Evolutionary conservation across 768 basidiomycete species (phyloP), one percentile per base, ranked within the genome.

Genomic region (Boletus barrowsii): DNA sequence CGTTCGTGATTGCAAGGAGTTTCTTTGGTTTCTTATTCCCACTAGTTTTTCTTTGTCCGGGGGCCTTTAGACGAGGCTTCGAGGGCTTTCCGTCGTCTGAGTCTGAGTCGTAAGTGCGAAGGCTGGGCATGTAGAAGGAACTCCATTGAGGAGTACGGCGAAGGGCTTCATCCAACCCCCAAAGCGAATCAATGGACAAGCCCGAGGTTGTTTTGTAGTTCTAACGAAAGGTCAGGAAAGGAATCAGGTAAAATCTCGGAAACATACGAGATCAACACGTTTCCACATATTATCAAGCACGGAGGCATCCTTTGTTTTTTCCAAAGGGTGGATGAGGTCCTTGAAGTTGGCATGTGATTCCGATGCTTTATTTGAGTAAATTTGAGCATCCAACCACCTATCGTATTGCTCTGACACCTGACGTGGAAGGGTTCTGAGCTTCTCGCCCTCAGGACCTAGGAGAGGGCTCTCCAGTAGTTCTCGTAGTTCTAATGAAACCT

Each of bases 401-500:
- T 86, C 79, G 56, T 83, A 88, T 39, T 77, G 77, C 47, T 81
- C 79, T 5, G 86, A 82, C 75, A 83, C 83, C 43, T 76, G 64
- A 36, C 78, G 80, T 15, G 75, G 67, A 36, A 74, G 69, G 8
- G 71, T 68, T 63, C 76, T 82, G 79, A 83, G 87, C 26, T 65
- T 64, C 42, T 80, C 73, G 37, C 79, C 81, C 14, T 84, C 79
- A 4, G 79, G 70, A 3, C 81, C 81, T 37, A 84, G 71, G 33
- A 93, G 69, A 2, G 86, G 82, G 15, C 73, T 72, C 49, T 87
- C 85, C 14, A 93, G 69, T 26, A 88, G 65, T 41, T 84, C 81
- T 62, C 83, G 83, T 8, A 91, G 67, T 64, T 88, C 78, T 24
- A 92, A 77, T 5, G 81, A 79, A 40, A 81, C 74, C 89, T 91